A percentile compares a stretch with the other conserved stretches of the same genome.
Evolutionary conservation across 306 rosid species (phyloP).

Genomic region (Hippophae tibetana): DNA sequence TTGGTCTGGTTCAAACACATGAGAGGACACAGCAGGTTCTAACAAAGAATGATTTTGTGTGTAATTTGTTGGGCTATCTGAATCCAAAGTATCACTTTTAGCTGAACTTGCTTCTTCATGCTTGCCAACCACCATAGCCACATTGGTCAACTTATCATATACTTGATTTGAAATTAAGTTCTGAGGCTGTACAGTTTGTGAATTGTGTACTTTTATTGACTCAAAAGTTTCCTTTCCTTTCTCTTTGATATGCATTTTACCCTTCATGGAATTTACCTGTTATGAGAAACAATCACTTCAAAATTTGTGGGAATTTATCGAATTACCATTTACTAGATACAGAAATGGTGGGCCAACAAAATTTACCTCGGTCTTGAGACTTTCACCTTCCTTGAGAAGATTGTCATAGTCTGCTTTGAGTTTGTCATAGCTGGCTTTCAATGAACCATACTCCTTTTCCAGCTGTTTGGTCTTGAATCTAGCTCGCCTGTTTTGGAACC

Average conservation of each 20-base stretch:
- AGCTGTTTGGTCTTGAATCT: constrained; percentile 69
- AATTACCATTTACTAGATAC: constrained; percentile 3
- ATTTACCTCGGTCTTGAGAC: constrained; percentile 54
- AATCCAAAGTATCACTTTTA: constrained; percentile 60
- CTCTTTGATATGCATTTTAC: constrained; percentile 31
- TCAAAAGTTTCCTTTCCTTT: constrained; percentile 32
- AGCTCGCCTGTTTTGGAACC: constrained; percentile 91
- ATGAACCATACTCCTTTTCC: constrained; percentile 55
- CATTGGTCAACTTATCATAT: constrained; percentile 30
- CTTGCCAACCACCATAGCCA: constrained; percentile 40
- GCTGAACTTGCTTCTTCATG: constrained; percentile 80
- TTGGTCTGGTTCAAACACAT: constrained; percentile 45
- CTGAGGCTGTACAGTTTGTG: constrained; percentile 29
- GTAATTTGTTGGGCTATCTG: constrained; percentile 48
- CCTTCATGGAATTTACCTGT: constrained; percentile 61
- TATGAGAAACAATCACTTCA: background rate
- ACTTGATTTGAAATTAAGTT: constrained; percentile 25
- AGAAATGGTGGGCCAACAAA: constrained; percentile 14
- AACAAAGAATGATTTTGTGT: constrained; percentile 43
- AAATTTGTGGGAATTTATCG: background rate
- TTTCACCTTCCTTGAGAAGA: constrained; percentile 46
- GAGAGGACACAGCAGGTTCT: constrained; percentile 62
- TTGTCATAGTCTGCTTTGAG: constrained; percentile 53
- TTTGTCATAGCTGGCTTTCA: constrained; percentile 48
- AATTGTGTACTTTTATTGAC: constrained; percentile 26